Evolutionary conservation across 371 early-diverging fungal genomes (phyloP).

Genomic region (Circinella umbellata): DNA sequence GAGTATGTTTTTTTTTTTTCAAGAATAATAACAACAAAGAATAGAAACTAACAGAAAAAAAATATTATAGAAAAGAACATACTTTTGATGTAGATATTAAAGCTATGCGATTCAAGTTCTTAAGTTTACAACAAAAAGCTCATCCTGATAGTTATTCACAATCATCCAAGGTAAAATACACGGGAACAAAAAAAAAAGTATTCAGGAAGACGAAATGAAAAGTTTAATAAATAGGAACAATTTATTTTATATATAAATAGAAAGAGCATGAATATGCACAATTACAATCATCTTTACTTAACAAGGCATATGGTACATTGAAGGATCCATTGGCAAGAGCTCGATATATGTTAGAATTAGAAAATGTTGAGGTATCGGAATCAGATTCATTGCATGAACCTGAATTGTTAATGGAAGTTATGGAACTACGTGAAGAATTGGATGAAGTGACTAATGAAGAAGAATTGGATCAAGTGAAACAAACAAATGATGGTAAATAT

Average conservation of each 20-base stretch:
- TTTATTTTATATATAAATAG: constrained; percentile 34
- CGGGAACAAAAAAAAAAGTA: too few relatives aligned
- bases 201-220: not conserved
- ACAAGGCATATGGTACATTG: constrained; percentile 86
- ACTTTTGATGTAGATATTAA: constrained; percentile 73
- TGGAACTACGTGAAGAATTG: constrained; percentile 67
- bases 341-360: constrained; percentile 74
- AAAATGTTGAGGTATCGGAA: constrained; percentile 67
- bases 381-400: constrained; percentile 72
- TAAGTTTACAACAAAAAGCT: constrained; percentile 79
- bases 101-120: constrained; percentile 66
- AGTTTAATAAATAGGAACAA: not conserved
- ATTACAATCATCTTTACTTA: constrained; percentile 80
- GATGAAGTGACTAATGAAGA: constrained; percentile 32
- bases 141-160: constrained; percentile 88
- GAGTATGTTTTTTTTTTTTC: not conserved
- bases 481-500: constrained; percentile 28
- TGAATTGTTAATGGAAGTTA: constrained; percentile 80
- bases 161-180: constrained; percentile 56
- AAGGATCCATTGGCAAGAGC: constrained; percentile 82
- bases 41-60: too few relatives aligned
- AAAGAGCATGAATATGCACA: constrained; percentile 77
- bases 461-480: constrained; percentile 19
- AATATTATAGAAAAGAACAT: constrained; percentile 42
- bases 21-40: too few relatives aligned